phyloP scores from a whole-genome alignment of 306 rosid genomes.

The Luffa acutangula region DNA sequence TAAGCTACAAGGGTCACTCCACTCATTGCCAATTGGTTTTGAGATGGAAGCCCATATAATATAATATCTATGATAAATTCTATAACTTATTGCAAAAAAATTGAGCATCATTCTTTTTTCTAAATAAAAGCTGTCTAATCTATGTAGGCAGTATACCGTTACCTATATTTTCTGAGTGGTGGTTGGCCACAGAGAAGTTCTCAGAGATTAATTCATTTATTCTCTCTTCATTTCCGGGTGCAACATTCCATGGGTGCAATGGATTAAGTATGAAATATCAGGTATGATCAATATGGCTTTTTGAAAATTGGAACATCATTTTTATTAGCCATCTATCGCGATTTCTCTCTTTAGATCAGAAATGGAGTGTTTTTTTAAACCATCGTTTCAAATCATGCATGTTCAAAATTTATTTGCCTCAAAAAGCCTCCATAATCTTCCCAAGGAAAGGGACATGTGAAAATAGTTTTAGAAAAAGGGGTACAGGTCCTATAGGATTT shows the following conservation, averaged over 20 bases:
- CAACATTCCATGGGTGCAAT: slow-evolving; percentile 55
- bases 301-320: neutral
- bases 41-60: no score
- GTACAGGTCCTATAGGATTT: neutral
- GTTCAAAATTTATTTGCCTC: neutral
- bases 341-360: neutral
- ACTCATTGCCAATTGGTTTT: no score
- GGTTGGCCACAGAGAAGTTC: slow-evolving; percentile 75
- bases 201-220: slow-evolving; percentile 73
- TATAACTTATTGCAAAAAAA: neutral
- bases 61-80: neutral
- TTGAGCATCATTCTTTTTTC: neutral
- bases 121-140: neutral
- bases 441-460: neutral
- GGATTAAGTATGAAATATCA: slow-evolving; percentile 90
- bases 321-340: neutral
- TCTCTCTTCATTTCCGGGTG: slow-evolving; percentile 62
- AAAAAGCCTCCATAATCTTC: neutral
- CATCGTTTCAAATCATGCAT: neutral
- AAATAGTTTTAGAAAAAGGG: neutral
- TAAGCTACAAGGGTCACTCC: no score
- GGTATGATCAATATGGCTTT: slow-evolving; percentile 30
- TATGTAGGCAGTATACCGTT: slow-evolving; percentile 74
- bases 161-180: slow-evolving; percentile 93
- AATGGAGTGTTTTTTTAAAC: neutral